Evolutionary conservation across 805 yeast species (phyloP).

Genomic region (Jamesozyma gamospora): DNA sequence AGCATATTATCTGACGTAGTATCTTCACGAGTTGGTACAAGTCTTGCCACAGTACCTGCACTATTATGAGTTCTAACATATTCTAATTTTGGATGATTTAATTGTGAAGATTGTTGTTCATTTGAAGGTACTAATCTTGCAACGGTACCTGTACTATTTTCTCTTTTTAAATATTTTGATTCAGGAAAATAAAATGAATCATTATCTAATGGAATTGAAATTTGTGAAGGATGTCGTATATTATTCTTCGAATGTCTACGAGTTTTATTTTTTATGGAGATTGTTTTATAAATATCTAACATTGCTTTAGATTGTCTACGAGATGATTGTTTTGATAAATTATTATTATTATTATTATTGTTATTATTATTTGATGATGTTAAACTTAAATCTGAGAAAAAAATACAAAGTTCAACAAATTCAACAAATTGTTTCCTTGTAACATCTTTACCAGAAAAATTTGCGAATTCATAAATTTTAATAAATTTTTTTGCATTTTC

Average conservation of each 20-base stretch:
- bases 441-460: conserved; percentile 57
- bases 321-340: conserved; percentile 1
- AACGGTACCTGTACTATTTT: conserved; percentile 16
- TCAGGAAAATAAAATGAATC: conserved; percentile 10
- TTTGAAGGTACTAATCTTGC: conserved; percentile 5
- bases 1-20: too few species aligned
- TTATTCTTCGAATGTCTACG: too few species aligned
- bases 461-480: conserved; percentile 51
- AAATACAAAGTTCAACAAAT: conserved; percentile 41
- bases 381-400: conserved; percentile 23
- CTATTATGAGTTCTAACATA: too few species aligned
- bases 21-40: too few species aligned
- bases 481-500: conserved; percentile 31
- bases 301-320: neutral
- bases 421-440: conserved; percentile 48
- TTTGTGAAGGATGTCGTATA: too few species aligned
- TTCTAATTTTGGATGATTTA: neutral
- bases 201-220: too few species aligned
- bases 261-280: neutral
- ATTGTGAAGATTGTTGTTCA: neutral
- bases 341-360: conserved; percentile 2
- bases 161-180: conserved; percentile 8
- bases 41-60: neutral
- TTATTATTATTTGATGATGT: conserved; percentile 2
- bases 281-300: too few species aligned